Evolutionary conservation across 345 rosid genomes (phyloP), one percentile per base, ranked within the genome.

Genomic region (Linum tenue): DNA sequence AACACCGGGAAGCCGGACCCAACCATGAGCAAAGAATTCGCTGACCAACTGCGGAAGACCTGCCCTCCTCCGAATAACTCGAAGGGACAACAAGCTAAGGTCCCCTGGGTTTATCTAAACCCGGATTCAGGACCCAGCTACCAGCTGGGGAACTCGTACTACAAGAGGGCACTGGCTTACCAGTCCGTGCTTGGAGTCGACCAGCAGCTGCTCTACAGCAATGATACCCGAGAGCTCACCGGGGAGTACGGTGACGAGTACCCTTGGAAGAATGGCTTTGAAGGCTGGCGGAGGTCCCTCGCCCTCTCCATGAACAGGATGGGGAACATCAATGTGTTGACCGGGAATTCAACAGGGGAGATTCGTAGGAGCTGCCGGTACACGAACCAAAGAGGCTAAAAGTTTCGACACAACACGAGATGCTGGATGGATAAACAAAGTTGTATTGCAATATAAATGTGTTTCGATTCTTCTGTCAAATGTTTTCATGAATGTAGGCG

Each of bases 221-320:
- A 80, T 4, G 82, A 76, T 75, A 83, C 88, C 2, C 70, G 8
- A 51, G 70, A 76, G 55, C 82, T 92, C 0, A 67, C 77, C 31
- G 31, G 78, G 0, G 31, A 22, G 31, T 22, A 22, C 1, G 31
- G 31, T 22, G 31, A 22, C 39, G 92, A 87, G 74, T 81, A 82
- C 50, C 14, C 53, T 12, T 15, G 53, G 53, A 82, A 80, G 4
- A 70, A 42, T 4, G 78, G 76, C 75, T 80, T 80, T 12, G 92
- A 87, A 75, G 89, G 82, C 67, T 82, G 81, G 42, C 68, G 92
- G 70, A 79, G 63, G 70, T 70, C 82, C 2, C 79, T 87, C 62
- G 88, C 95, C 5, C 81, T 81, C 48, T 84, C 96, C 3, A 75
- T 85, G 82, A 76, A 71, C 72, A 68, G 84, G 60, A 83, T 91